These are phyloP conservation scores for Dissophora globulifera DNA, from an alignment of 192 early-diverging fungal species.

Conservation along the genomic window DNA sequence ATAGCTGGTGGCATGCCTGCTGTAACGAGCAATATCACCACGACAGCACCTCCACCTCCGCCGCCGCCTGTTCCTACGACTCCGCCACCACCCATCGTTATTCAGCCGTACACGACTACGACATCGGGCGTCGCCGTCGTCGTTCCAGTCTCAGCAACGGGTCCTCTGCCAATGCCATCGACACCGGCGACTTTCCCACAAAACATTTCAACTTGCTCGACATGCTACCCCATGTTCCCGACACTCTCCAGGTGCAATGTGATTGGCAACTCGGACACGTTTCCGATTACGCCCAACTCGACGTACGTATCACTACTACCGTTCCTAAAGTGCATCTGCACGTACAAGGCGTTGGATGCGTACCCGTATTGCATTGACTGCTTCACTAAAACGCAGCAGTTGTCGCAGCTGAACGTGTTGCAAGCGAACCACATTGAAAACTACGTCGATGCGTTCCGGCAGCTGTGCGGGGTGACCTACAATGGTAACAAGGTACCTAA, in stretches of 20 bases:
- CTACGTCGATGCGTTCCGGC: slow-evolving; percentile 40
- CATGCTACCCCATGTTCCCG: slow-evolving; percentile 38
- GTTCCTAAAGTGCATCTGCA: slow-evolving; percentile 42
- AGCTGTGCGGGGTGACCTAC: slow-evolving; percentile 33
- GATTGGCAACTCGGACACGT: slow-evolving; percentile 30
- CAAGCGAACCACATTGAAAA: slow-evolving; percentile 41
- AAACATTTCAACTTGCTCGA: slow-evolving; percentile 44
- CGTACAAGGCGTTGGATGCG: slow-evolving; percentile 32
- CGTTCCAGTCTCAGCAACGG: not conserved
- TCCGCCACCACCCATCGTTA: slow-evolving; percentile 8
- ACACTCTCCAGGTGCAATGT: slow-evolving; percentile 44
- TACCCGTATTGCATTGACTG: slow-evolving; percentile 49
- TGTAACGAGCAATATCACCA: not conserved
- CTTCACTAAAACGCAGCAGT: slow-evolving; percentile 37
- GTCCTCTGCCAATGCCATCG: slow-evolving; percentile 26
- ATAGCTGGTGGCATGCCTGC: not conserved
- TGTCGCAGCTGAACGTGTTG: slow-evolving; percentile 25
- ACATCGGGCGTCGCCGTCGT: slow-evolving; percentile 1
- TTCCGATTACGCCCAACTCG: slow-evolving; percentile 31
- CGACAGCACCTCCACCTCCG: not conserved
- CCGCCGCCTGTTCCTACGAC: slow-evolving; percentile 9
- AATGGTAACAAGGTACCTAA: slow-evolving; percentile 37
- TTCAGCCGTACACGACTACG: slow-evolving; percentile 27
- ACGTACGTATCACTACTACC: slow-evolving; percentile 25
- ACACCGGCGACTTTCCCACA: slow-evolving; percentile 38